Evolutionary conservation across 345 rosid genomes (phyloP).

Genomic region (Eucalyptus cloeziana): DNA sequence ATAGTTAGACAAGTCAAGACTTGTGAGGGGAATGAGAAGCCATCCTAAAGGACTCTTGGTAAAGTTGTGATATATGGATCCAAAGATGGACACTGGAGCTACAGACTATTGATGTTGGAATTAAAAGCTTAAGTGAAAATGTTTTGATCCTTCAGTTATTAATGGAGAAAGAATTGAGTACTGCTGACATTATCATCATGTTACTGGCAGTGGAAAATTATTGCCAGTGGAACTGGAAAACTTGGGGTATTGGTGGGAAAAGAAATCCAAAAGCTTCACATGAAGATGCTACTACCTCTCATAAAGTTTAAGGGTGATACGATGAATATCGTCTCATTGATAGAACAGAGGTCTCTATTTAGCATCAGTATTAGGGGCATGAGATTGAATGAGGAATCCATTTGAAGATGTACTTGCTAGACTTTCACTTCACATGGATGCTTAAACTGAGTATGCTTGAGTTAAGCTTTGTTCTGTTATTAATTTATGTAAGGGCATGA

Average conservation of each 20-base stretch:
- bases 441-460: neutral
- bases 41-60: neutral
- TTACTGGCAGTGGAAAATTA: neutral
- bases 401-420: neutral
- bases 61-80: neutral
- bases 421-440: neutral
- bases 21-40: neutral
- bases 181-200: neutral
- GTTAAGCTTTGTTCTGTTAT: neutral
- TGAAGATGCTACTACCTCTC: neutral
- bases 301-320: neutral
- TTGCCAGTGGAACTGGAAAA: neutral
- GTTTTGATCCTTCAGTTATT: neutral
- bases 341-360: neutral
- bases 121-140: neutral
- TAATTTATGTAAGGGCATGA: neutral
- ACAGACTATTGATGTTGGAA: neutral
- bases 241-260: neutral
- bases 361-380: neutral
- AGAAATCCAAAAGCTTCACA: neutral
- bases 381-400: neutral
- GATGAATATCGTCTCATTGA: neutral
- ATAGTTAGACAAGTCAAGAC: neutral
- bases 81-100: neutral
- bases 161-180: neutral